A percentile compares a stretch with the other conserved stretches of the same genome.
Evolutionary conservation across 2,329 filamentous ascomycete genomes (phyloP).

Genomic region (Diaporthe destruens): DNA sequence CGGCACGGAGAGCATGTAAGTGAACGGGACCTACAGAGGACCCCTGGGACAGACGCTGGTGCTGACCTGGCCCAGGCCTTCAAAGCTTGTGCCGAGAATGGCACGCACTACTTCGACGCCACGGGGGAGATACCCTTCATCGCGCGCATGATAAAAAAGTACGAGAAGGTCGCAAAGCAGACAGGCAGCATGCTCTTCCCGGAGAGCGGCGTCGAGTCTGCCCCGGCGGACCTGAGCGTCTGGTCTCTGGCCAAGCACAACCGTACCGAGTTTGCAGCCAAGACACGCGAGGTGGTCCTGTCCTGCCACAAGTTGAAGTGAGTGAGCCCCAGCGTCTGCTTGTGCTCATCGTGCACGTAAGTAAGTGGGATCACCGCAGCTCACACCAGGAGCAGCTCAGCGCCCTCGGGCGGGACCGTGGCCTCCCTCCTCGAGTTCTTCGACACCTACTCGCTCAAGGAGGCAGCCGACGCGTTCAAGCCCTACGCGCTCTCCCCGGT

Average conservation of each 20-base stretch:
- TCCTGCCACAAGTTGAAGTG: constrained; percentile 59
- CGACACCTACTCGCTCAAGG: constrained; percentile 63
- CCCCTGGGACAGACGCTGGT: neutral
- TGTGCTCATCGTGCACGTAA: neutral
- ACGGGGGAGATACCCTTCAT: constrained; percentile 73
- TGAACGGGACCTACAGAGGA: neutral
- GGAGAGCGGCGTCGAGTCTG: constrained; percentile 73
- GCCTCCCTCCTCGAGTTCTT: constrained; percentile 73
- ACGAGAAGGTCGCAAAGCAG: constrained; percentile 64
- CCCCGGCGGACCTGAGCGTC: constrained; percentile 70
- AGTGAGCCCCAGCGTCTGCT: constrained; percentile 36
- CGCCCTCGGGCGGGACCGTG: constrained; percentile 75
- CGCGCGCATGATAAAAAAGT: constrained; percentile 70
- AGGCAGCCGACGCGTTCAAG: constrained; percentile 59
- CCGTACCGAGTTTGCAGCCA: constrained; percentile 61
- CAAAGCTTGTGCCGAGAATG: constrained; percentile 71
- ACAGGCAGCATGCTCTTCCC: constrained; percentile 72
- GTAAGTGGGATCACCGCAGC: neutral
- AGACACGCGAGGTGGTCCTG: constrained; percentile 67
- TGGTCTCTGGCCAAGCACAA: constrained; percentile 66
- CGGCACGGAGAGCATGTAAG: constrained; percentile 63
- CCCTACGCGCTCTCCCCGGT: constrained; percentile 72
- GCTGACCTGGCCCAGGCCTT: constrained; percentile 56
- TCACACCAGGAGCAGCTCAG: constrained; percentile 52
- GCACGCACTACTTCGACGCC: constrained; percentile 74